phyloP scores from a whole-genome alignment of 2,329 filamentous ascomycete species.

The Tolypocladium cylindrosporum region DNA sequence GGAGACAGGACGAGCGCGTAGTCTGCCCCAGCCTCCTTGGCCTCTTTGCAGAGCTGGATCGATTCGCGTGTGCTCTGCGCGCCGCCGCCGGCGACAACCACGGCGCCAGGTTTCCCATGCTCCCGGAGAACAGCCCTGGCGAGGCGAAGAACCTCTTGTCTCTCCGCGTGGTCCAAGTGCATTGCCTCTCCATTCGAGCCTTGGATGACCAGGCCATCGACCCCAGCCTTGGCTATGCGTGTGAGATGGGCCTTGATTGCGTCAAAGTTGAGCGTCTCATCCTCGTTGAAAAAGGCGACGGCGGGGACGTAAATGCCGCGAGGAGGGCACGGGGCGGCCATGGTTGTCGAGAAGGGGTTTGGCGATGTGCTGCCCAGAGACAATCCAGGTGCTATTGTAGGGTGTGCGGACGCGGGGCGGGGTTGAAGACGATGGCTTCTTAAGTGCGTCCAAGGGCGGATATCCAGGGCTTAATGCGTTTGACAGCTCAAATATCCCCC shows the following conservation, averaged over 20 bases:
- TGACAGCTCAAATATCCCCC: not conserved
- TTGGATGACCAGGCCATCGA: slow-evolving; percentile 67
- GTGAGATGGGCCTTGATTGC: slow-evolving; percentile 23
- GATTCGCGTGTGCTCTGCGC: slow-evolving; percentile 67
- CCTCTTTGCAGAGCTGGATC: slow-evolving; percentile 60
- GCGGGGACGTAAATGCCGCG: slow-evolving; percentile 27
- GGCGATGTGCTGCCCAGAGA: not conserved
- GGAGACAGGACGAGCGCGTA: slow-evolving; percentile 70
- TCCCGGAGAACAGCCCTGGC: slow-evolving; percentile 25
- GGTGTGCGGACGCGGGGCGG: not conserved
- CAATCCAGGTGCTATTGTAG: not conserved
- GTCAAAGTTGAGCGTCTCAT: slow-evolving; percentile 21
- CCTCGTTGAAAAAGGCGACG: slow-evolving; percentile 23
- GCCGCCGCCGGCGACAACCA: slow-evolving; percentile 65
- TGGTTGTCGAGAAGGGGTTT: not conserved
- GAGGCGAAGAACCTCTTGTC: slow-evolving; percentile 55
- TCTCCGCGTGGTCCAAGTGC: slow-evolving; percentile 63
- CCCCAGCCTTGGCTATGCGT: slow-evolving; percentile 51
- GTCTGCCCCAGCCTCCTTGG: slow-evolving; percentile 60
- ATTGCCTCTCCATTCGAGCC: slow-evolving; percentile 80
- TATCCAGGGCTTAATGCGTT: not conserved
- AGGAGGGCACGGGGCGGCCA: slow-evolving; percentile 3
- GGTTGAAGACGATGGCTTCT: not conserved
- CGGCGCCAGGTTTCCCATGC: slow-evolving; percentile 1
- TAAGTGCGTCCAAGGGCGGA: not conserved